Base-by-base conservation (phyloP, 1,284 basidiomycete genomes). In the Mycosarcoma maydis region DNA sequence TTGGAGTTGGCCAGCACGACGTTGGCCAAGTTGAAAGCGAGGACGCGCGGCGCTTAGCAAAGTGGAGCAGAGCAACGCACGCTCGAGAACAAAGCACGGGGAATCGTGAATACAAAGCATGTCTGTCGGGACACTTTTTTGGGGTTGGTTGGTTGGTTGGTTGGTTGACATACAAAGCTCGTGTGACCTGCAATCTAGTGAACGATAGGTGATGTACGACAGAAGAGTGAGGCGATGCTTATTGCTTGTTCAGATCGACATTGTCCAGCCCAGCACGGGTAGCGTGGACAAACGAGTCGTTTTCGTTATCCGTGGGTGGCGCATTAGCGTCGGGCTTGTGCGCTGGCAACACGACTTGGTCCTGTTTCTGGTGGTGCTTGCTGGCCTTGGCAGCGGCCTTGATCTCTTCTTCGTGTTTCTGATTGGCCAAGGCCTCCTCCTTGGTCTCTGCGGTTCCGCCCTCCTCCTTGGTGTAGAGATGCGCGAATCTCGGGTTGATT, bases 401-500 rank as follows among this genome's bases (percentile, higher is more conserved):
- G 27, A 19, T 39, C 40, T 46, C 45, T 22, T 56, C 44, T 11
- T 60, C 57, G 32, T 57, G 62, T 39, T 73, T 68, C 51, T 67
- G 50, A 27, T 72, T 67, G 23, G 48, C 62, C 19, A 48, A 32
- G 2, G 72, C 72, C 33, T 72, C 71, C 40, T 77, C 73, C 47
- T 69, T 56, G 3, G 61, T 65, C 48, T 75, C 66, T 3, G 75
- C 75, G 0, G 68, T 73, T 6, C 75, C 75, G 9, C 75, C 75
- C 34, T 77, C 68, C 27, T 54, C 65, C 32, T 68, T 72, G 4
- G 69, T 66, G 45, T 69, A 67, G 16, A 58, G 56, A 38, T 73
- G 73, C 4, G 75, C 75, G 24, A 75, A 54, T 30, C 53, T 51
- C 4, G 75, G 75, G 43, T 77, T 77, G 40, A 75, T 57, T 45